Conservation (phyloP, 495 filamentous ascomycete genomes). For the Stereocaulon alpinum region DNA sequence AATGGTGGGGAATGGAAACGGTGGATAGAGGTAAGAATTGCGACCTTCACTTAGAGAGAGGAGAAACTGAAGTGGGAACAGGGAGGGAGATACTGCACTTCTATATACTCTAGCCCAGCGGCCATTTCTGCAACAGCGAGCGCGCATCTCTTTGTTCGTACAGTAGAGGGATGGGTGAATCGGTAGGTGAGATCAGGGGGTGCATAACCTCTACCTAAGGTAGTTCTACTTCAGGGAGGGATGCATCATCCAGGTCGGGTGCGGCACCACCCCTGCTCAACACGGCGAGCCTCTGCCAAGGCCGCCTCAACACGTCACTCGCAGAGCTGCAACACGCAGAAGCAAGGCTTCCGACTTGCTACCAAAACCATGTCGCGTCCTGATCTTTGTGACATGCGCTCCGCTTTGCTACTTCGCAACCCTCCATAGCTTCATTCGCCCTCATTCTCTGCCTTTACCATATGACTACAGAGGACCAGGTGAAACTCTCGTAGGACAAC, state of each 20-base stretch:
- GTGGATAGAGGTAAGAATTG: background rate
- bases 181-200: background rate
- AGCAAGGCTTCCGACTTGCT: slow-evolving; percentile 3
- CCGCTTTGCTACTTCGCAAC: background rate
- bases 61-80: background rate
- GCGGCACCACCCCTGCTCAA: no score
- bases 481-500: background rate
- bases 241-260: no score
- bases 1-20: background rate
- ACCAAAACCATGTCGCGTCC: background rate
- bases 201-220: no score
- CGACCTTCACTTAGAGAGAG: background rate
- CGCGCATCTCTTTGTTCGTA: background rate
- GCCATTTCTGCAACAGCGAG: background rate
- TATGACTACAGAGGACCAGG: background rate
- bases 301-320: slow-evolving; percentile 2
- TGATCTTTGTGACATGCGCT: background rate
- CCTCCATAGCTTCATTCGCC: slow-evolving; percentile 3
- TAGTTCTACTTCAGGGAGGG: no score
- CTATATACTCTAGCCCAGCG: background rate
- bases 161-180: background rate
- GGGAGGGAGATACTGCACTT: background rate
- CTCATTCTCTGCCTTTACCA: background rate
- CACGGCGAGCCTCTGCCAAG: background rate
- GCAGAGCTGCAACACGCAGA: background rate